phyloP scores from a whole-genome alignment of 73 alveolate genomes.

The Paramecium pentaurelia region DNA sequence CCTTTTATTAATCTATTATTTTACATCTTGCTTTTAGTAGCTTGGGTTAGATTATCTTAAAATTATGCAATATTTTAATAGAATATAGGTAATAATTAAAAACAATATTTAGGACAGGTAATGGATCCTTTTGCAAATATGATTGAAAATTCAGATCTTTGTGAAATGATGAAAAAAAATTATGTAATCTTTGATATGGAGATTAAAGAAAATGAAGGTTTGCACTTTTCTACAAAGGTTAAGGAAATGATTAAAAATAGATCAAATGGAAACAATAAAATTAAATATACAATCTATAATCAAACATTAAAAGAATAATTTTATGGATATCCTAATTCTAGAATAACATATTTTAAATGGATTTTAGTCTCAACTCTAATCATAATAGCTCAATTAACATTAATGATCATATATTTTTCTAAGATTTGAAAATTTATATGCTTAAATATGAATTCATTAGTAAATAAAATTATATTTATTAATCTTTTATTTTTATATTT shows the following conservation, averaged over 20 bases:
- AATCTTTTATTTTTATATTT: neutral
- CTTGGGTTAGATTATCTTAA: neutral
- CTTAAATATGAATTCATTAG: neutral
- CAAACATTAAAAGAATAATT: neutral
- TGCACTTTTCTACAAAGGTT: neutral
- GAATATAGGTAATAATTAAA: neutral
- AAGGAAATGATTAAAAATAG: conserved; percentile 26
- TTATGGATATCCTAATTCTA: conserved; percentile 1
- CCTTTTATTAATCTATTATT: neutral
- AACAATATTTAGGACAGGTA: neutral
- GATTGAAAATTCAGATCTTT: conserved; percentile 14
- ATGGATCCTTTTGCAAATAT: conserved; percentile 18
- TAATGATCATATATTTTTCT: neutral
- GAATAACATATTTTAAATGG: neutral
- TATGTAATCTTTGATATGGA: neutral
- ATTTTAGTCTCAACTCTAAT: neutral
- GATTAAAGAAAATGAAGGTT: neutral
- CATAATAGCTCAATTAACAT: neutral
- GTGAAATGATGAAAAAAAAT: conserved; percentile 9
- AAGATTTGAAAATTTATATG: neutral
- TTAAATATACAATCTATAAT: neutral
- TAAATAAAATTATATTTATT: neutral
- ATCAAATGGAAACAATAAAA: conserved; percentile 24
- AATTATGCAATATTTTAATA: neutral
- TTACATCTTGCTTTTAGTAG: neutral